Evolutionary conservation across 345 rosid species (phyloP), one percentile per base, ranked within the genome.

Genomic region (Eucalyptus sp.): DNA sequence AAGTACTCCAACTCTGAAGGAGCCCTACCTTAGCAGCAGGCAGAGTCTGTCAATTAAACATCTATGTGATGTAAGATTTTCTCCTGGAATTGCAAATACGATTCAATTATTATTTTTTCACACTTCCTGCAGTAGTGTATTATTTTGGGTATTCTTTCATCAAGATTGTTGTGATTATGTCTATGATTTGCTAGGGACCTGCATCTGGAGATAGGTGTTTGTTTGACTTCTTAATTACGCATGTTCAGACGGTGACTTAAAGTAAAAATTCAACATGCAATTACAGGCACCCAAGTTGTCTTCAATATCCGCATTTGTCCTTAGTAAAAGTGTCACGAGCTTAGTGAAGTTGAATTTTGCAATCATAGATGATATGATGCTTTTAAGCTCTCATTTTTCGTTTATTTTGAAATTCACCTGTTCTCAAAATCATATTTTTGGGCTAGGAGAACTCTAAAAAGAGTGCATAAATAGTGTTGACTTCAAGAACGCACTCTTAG

Each of bases 1-100:
- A 91, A 91, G 90, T 90, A 91, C 90, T 51, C 94, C 94, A 50
- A 94, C 90, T 89, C 95, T 97, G 93, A 94, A 92, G 91, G 95
- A 94, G 89, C 98, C 98, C 85, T 96, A 95, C 92, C 94, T 97
- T 51, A 92, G 96, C 92, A 95, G 99, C 90, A 93, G 91, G 90
- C 96, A 96, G 50, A 95, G 93, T 93, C 91, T 95, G 86, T 94
- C 95, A 43, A 92, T 97, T 31, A 95, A 92, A 92, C 95, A 95
- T 88, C 94, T 97, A 64, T 92, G 97, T n/a, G 97, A 95, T 91
- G 99, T 97, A 89, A 96, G 96, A 91, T 88, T 85, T 81, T 93
- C 90, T 91, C 89, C 92, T 66, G 10, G 29, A 24, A 88, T 89
- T 91, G 87, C 29, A 43, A 22, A 85, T n/a, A 13, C 29, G 86